Evolutionary conservation across 768 basidiomycete genomes (phyloP).

Genomic region (Lentinula sp.): DNA sequence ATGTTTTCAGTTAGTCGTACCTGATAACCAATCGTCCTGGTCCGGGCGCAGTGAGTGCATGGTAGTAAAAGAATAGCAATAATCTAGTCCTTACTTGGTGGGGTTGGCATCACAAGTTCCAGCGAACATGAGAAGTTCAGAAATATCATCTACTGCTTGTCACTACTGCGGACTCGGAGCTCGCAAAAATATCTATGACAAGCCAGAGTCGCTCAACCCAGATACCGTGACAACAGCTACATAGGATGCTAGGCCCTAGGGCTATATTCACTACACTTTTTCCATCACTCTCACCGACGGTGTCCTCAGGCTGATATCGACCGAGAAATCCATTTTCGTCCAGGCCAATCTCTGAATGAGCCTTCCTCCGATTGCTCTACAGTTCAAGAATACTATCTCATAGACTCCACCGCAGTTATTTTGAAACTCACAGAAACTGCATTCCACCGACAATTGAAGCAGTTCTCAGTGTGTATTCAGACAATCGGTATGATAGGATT

Average conservation of each 20-base stretch:
- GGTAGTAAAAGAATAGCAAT: no score
- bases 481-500: no score
- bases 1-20: no score
- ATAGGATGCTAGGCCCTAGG: slow-evolving; percentile 33
- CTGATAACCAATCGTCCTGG: no score
- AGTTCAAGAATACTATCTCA: no score
- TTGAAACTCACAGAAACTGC: no score
- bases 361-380: slow-evolving; percentile 27
- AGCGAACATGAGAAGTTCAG: background rate
- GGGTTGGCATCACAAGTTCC: background rate
- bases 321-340: slow-evolving; percentile 41
- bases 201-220: slow-evolving; percentile 9
- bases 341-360: slow-evolving; percentile 21
- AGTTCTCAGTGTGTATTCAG: no score
- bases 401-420: no score
- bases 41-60: no score
- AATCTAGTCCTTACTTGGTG: background rate
- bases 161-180: slow-evolving; percentile 27
- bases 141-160: slow-evolving; percentile 31
- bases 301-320: slow-evolving; percentile 29
- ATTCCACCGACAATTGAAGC: no score
- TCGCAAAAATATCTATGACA: slow-evolving; percentile 7
- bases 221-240: slow-evolving; percentile 31
- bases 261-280: slow-evolving; percentile 47
- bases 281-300: slow-evolving; percentile 43